Evolutionary conservation across 345 rosid genomes (phyloP).

Genomic region (Mallotus nudiflorus): DNA sequence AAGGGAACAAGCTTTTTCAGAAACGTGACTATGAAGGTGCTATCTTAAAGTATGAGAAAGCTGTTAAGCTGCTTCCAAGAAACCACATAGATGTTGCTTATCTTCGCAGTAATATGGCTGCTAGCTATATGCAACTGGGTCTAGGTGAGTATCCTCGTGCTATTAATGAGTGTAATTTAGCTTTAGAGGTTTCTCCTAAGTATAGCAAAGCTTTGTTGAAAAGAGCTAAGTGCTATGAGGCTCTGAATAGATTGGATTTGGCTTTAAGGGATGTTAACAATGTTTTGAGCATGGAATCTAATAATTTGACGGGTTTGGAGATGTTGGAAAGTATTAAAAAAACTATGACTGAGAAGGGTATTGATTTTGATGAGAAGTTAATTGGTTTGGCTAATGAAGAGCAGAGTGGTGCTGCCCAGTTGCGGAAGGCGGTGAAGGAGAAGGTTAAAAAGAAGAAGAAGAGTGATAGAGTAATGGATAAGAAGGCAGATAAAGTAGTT

Average conservation of each 20-base stretch:
- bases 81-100: conserved; percentile 82
- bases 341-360: conserved; percentile 62
- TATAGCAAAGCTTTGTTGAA: conserved; percentile 82
- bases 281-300: conserved; percentile 83
- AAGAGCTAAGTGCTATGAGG: conserved; percentile 83
- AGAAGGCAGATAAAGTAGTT: not conserved
- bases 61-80: conserved; percentile 79
- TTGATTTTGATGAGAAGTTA: conserved; percentile 64
- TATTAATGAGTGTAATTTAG: conserved; percentile 79
- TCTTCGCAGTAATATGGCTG: conserved; percentile 82
- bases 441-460: conserved; percentile 56
- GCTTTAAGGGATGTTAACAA: conserved; percentile 81
- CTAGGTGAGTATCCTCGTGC: conserved; percentile 94
- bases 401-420: conserved; percentile 36
- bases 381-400: conserved; percentile 44
- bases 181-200: conserved; percentile 86
- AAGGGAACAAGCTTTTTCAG: conserved; percentile 82
- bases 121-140: conserved; percentile 96
- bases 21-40: conserved; percentile 97
- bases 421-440: conserved; percentile 62
- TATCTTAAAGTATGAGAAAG: conserved; percentile 86
- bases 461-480: conserved; percentile 10
- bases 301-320: conserved; percentile 71
- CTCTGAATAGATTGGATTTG: conserved; percentile 79
- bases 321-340: conserved; percentile 65